Base-by-base conservation (phyloP, 139 green algal species). In the Chlorella vulgaris region DNA sequence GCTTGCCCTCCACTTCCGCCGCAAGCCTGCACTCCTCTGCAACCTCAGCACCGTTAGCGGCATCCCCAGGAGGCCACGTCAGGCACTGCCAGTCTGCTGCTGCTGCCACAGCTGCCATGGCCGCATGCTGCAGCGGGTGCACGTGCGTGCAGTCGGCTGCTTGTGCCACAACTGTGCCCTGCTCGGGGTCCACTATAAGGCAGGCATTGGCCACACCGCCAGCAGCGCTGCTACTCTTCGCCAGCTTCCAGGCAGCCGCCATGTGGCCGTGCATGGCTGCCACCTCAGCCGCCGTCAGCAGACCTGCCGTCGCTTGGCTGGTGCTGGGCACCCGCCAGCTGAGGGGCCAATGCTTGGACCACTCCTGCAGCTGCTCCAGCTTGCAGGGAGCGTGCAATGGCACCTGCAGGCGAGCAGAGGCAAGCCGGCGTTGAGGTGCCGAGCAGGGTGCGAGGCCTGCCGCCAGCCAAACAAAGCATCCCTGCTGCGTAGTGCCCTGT, bases 71-170 rank as follows among this genome's bases (percentile, higher is more conserved):
- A 1, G 88, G 89, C 90, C 90, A 96, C 50, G 91, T 68, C 28
- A 28, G 42, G 24, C 81, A 81, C 82, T 97, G 90, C 31, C 92
- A 76, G 21, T 84, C 67, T 40, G 94, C 91, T 5, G 88, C 92
- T 1, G 68, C 83, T 28, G 91, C 82, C 0, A 98, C 67, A 0
- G 91, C 93, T 7, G 85, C 75, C 87, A 98, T 96, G 26, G 88
- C 89, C 6, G 95, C 90, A 74, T 98, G 95, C 36, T 83, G 74
- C 42, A 98, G 83, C 10, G 93, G 93, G 76, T 97, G 92, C 0
- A 6, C 3, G 2, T 66, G 24, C 1, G 15, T 76, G 26, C 0
- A 3, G 35, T 86, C 77, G 2, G 40, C 61, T 1, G 68, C 79
- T 15, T 65, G 24, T 0, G 71, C 86, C 6, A 90, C 42, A 22